Base-by-base conservation (phyloP, 2,329 filamentous ascomycete genomes). In the Aspergillus sp. region DNA sequence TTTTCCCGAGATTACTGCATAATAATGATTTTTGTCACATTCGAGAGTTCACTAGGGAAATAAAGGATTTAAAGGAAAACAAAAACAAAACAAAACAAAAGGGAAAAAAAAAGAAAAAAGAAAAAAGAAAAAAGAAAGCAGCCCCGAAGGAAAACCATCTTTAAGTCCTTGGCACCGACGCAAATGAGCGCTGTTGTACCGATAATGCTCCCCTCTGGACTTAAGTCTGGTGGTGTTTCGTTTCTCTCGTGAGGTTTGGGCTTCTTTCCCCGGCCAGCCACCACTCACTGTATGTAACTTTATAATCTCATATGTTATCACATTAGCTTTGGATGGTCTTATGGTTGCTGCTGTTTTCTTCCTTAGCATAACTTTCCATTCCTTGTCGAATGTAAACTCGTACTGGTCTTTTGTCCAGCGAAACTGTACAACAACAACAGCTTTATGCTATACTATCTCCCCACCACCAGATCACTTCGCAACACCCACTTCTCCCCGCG, bases 401-500 rank as follows among this genome's bases (percentile, higher is more conserved):
- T 19, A 19, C 19, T 19, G 19, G 19, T 19, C 19, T 2, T 19
- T 19, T 19, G 19, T 19, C 19, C 19, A 19, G 19, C 19, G 19
- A 19, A 19, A 19, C 19, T 19, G 19, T 19, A 19, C 19, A 19
- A 19, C 19, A 19, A 19, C 19, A 19, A 19, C 19, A 19, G 19
- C 19, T 19, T 19, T 19, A 19, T 19, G 19, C 19, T 19, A 7
- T 28, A 43, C 65, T 52, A 70, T 49, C 64, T 56, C 33, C 52
- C 57, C 44, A 73, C 70, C 30, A 73, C 69, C 38, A 95, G 67
- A 72, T 95, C 90, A 52, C 85, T 94, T 54, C 89, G 75, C 49
- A 95, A 78, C 49, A 95, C 83, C 89, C 89, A 95, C 68, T 95
- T 95, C 70, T 94, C 88, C 7, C 89, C 89, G 38, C 78, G 75